Conservation (phyloP, 441 rosid genomes). For the Populus hybrid region DNA sequence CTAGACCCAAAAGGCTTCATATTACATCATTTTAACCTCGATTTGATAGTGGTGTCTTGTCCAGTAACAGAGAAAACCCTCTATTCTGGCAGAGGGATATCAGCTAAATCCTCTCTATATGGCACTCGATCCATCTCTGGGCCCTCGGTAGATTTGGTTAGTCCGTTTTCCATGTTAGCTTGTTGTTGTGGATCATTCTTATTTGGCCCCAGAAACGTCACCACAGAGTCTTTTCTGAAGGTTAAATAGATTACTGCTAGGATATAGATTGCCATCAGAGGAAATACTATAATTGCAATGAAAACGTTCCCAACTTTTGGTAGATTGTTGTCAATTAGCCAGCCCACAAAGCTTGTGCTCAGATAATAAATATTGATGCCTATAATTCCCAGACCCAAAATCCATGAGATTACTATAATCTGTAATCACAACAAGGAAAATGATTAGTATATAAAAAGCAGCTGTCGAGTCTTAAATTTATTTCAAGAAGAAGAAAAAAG, state of each 20-base stretch:
- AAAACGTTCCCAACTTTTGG: slow-evolving; percentile 42
- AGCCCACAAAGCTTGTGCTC: slow-evolving; percentile 47
- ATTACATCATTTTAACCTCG: background rate
- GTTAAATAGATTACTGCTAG: slow-evolving; percentile 44
- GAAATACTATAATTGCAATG: slow-evolving; percentile 54
- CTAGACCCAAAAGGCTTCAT: background rate
- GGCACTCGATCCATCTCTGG: slow-evolving; percentile 18
- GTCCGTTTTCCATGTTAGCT: slow-evolving; percentile 26
- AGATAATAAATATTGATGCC: slow-evolving; percentile 65
- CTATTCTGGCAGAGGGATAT: slow-evolving; percentile 35
- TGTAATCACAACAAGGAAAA: slow-evolving; percentile 18
- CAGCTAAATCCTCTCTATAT: slow-evolving; percentile 49
- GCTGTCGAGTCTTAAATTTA: background rate
- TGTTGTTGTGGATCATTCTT: slow-evolving; percentile 19
- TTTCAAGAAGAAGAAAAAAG: background rate
- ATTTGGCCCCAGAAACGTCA: slow-evolving; percentile 37
- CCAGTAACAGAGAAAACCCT: background rate
- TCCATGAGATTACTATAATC: slow-evolving; percentile 63
- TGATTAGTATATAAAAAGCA: background rate
- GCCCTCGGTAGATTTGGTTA: background rate
- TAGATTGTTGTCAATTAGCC: slow-evolving; percentile 44
- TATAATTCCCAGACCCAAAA: slow-evolving; percentile 47
- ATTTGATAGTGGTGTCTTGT: background rate
- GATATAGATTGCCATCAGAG: slow-evolving; percentile 51
- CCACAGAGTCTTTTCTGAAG: slow-evolving; percentile 41